phyloP scores from a whole-genome alignment of 1,284 basidiomycete species.

The Thelephora terrestris region DNA sequence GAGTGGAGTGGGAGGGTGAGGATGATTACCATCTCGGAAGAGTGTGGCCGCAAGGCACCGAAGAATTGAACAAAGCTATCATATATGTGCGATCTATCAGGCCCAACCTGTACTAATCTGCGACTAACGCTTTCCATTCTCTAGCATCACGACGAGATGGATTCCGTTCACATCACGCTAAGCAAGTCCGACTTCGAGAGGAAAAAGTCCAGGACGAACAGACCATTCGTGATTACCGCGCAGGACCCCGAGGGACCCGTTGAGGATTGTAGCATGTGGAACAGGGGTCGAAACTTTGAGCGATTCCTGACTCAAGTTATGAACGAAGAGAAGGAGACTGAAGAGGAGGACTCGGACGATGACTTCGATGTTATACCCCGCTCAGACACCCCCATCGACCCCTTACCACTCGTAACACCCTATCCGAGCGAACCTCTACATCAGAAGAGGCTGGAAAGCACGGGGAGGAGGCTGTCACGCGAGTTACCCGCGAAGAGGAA shows the following conservation, averaged over 20 bases:
- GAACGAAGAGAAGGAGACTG: background rate
- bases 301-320: background rate
- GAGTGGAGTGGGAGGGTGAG: slow-evolving; percentile 46
- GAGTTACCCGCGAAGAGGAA: slow-evolving; percentile 19
- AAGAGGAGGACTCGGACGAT: background rate
- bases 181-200: slow-evolving; percentile 36
- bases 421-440: slow-evolving; percentile 17
- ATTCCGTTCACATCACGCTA: slow-evolving; percentile 49
- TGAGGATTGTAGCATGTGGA: slow-evolving; percentile 5
- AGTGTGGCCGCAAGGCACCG: slow-evolving; percentile 43
- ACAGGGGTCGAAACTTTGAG: background rate
- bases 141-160: slow-evolving; percentile 43
- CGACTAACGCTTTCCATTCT: background rate
- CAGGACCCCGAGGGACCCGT: slow-evolving; percentile 25
- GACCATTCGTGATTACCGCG: slow-evolving; percentile 47
- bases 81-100: slow-evolving; percentile 41
- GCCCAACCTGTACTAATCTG: background rate
- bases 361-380: background rate
- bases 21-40: slow-evolving; percentile 49
- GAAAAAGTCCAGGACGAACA: slow-evolving; percentile 46
- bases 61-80: slow-evolving; percentile 34
- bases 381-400: background rate
- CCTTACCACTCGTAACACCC: slow-evolving; percentile 18
- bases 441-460: slow-evolving; percentile 19
- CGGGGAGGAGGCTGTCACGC: slow-evolving; percentile 13